These are phyloP conservation scores for Ceratobasidium theobromae DNA, from an alignment of 1,284 basidiomycete species.

Conservation along the genomic window DNA sequence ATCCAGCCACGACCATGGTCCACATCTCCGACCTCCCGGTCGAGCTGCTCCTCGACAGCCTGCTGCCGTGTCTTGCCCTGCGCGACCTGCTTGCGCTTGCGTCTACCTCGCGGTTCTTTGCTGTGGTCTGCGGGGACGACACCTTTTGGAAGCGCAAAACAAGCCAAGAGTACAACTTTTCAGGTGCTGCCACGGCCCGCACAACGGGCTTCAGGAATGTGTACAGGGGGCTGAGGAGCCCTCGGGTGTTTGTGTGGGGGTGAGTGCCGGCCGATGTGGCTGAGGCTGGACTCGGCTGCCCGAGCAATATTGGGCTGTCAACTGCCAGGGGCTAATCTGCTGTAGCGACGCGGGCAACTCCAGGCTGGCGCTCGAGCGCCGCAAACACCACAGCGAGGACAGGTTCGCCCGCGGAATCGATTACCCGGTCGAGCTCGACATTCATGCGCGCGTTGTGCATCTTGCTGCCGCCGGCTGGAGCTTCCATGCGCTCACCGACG, in stretches of 20 bases:
- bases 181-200: conserved; percentile 64
- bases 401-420: conserved; percentile 40
- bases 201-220: conserved; percentile 76
- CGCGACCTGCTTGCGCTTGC: conserved; percentile 61
- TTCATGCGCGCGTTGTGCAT: conserved; percentile 67
- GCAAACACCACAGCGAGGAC: conserved; percentile 39
- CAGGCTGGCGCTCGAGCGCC: conserved; percentile 55
- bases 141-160: conserved; percentile 77
- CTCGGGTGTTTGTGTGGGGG: conserved; percentile 80
- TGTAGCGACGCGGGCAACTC: conserved; percentile 59
- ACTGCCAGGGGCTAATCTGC: background rate
- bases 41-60: conserved; percentile 72
- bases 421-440: conserved; percentile 48
- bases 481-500: conserved; percentile 75
- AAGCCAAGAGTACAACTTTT: conserved; percentile 75
- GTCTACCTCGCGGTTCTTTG: conserved; percentile 59
- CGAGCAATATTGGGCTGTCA: background rate
- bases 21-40: conserved; percentile 40
- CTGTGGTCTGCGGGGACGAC: conserved; percentile 65
- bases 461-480: conserved; percentile 83
- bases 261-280: conserved; percentile 44
- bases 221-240: conserved; percentile 64
- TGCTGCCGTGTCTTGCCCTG: conserved; percentile 63
- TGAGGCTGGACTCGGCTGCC: background rate
- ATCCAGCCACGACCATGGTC: background rate